Conservation (phyloP, 805 yeast genomes). For the Diddensiella caesifluorescens region DNA sequence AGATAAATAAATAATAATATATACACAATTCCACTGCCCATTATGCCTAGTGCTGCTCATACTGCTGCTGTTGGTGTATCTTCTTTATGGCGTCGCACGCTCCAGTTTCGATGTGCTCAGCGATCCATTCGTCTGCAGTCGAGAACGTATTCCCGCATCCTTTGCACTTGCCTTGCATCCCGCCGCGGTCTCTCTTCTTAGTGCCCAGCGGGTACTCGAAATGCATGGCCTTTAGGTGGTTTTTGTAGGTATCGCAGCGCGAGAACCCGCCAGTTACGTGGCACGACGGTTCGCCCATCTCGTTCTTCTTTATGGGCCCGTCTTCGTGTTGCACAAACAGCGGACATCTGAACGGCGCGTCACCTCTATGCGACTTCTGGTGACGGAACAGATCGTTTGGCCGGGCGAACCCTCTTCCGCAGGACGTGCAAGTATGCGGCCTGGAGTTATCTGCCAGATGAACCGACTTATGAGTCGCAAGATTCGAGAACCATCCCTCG, state of each 20-base stretch:
- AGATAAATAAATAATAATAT: background rate
- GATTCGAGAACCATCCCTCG: constrained; percentile 61
- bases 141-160: constrained; percentile 63
- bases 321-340: constrained; percentile 36
- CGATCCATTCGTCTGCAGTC: constrained; percentile 76
- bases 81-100: constrained; percentile 24
- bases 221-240: constrained; percentile 84
- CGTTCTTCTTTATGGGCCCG: constrained; percentile 2
- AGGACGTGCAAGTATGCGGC: constrained; percentile 72
- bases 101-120: constrained; percentile 55
- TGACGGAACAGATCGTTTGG: constrained; percentile 84
- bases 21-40: too few relatives aligned
- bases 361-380: constrained; percentile 79
- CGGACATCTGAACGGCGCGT: constrained; percentile 76
- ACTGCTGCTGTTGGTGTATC: too few relatives aligned
- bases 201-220: constrained; percentile 87
- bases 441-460: constrained; percentile 66
- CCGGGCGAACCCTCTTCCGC: constrained; percentile 81
- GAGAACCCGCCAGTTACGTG: constrained; percentile 83
- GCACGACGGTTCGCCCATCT: constrained; percentile 41
- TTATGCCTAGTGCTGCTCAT: too few relatives aligned
- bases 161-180: constrained; percentile 69
- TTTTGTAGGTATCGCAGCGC: constrained; percentile 86
- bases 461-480: constrained; percentile 78
- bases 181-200: constrained; percentile 64